phyloP scores from a whole-genome alignment of 306 rosid genomes.

The Comarum palustre region DNA sequence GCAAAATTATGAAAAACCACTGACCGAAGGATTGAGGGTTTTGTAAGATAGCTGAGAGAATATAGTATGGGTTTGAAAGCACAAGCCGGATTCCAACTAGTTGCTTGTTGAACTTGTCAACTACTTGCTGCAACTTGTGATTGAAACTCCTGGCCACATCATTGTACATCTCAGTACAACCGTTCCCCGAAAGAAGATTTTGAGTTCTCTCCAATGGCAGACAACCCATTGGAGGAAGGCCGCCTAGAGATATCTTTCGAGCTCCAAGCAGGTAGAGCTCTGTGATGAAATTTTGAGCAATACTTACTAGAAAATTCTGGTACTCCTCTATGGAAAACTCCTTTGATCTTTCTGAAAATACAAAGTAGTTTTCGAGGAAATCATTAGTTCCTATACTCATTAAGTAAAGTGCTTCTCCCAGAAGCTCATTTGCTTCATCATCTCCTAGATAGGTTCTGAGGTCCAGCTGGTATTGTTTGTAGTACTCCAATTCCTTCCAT shows the following conservation, averaged over 20 bases:
- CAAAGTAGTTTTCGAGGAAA: slow-evolving; percentile 51
- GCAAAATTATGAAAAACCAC: not conserved
- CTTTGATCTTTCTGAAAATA: slow-evolving; percentile 32
- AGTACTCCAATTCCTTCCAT: slow-evolving; percentile 56
- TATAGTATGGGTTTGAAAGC: slow-evolving; percentile 38
- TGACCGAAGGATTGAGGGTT: slow-evolving; percentile 41
- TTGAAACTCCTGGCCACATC: slow-evolving; percentile 42
- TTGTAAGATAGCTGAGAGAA: slow-evolving; percentile 38
- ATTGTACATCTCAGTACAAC: slow-evolving; percentile 40
- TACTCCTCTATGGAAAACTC: slow-evolving; percentile 45
- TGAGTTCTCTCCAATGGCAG: slow-evolving; percentile 54
- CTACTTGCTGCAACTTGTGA: slow-evolving; percentile 37
- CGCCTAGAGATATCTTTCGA: slow-evolving; percentile 38
- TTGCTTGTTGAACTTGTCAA: slow-evolving; percentile 25
- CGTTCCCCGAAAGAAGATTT: slow-evolving; percentile 26
- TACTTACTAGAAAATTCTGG: slow-evolving; percentile 37
- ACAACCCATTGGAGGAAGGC: slow-evolving; percentile 70
- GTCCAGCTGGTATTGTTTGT: slow-evolving; percentile 45
- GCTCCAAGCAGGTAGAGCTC: slow-evolving; percentile 41
- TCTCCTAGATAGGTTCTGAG: slow-evolving; percentile 42
- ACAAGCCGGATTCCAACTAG: slow-evolving; percentile 33
- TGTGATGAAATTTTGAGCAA: slow-evolving; percentile 35
- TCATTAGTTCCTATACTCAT: slow-evolving; percentile 60
- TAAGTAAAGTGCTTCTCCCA: slow-evolving; percentile 46
- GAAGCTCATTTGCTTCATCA: slow-evolving; percentile 34